Conservation (phyloP, 495 filamentous ascomycete species). For the Lophiostoma macrostomum region DNA sequence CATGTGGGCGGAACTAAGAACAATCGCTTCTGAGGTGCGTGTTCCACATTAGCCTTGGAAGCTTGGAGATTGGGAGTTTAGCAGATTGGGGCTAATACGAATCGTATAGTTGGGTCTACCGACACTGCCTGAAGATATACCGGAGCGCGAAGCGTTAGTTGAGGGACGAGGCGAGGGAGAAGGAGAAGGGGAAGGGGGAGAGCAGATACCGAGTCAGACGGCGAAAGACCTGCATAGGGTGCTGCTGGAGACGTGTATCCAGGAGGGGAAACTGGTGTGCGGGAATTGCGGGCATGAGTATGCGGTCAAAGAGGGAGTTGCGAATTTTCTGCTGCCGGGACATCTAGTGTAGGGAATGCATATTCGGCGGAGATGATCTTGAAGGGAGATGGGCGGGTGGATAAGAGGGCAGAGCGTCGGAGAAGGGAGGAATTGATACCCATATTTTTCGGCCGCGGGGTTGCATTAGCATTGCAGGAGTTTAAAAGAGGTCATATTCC, state of each 20-base stretch:
- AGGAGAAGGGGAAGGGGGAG: conserved; percentile 25
- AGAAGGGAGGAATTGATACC: conserved; percentile 4
- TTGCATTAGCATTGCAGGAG: too few species aligned
- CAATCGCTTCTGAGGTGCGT: conserved; percentile 74
- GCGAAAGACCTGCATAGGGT: conserved; percentile 75
- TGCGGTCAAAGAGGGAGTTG: conserved; percentile 87
- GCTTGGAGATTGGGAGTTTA: not conserved
- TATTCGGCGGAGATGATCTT: not conserved
- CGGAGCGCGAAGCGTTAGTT: too few species aligned
- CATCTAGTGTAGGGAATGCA: conserved; percentile 59
- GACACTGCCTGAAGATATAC: too few species aligned
- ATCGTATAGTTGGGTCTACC: conserved; percentile 1
- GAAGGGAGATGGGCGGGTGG: conserved; percentile 3
- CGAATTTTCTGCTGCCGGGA: conserved; percentile 90
- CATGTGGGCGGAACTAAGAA: conserved; percentile 77
- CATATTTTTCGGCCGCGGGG: too few species aligned
- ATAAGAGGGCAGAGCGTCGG: not conserved
- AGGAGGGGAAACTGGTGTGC: conserved; percentile 83
- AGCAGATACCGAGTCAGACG: conserved; percentile 54
- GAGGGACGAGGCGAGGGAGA: too few species aligned
- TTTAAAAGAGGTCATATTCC: too few species aligned
- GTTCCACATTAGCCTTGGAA: not conserved
- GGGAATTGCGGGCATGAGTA: conserved; percentile 92
- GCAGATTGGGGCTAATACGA: too few species aligned
- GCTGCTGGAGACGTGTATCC: conserved; percentile 85